Evolutionary conservation across 768 basidiomycete genomes (phyloP), one percentile per base, ranked within the genome.

Genomic region (Leccinum incarnatum): DNA sequence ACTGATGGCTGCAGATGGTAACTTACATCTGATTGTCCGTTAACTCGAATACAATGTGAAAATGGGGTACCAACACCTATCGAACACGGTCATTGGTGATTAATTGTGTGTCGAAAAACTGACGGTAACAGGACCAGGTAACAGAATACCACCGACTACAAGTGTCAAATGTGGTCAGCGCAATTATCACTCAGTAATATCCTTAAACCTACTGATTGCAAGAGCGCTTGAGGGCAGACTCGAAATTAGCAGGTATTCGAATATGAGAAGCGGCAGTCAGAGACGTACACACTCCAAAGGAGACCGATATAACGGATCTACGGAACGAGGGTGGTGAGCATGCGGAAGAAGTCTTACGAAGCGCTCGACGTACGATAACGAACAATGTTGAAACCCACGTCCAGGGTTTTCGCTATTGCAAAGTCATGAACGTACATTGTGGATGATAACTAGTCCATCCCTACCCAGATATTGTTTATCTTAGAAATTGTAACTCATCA

Each of bases 381-480:
- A 52, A 52, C 7, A 52, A 3, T 36, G 51, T 52, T 36, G 51
- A 52, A 11, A 52, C 34, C 51, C 51, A 52, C 4, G 51, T 52
- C 51, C 51, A 52, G 15, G 51, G 51, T 52, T 21, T 52, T 21
- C 21, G n/a, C 51, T 52, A 34, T 23, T 9, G 8, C 14, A 21
- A 15, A 23, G n/a, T 36, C 17, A 36, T 15, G 34, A 15, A 52
- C 14, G 7, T 10, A 19, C 5, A 17, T 15, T 8, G 14, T 15
- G 14, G 19, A 21, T 36, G 14, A 25, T 30, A 21, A 14, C 30
- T 2, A 19, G n/a, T 5, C 2, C 21, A 52, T 52, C 30, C 51
- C 23, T 25, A 36, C 51, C 51, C 51, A 52, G 34, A 49, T 27
- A 27, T 60, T 37, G 11, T 64, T 48, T 36, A 64, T 14, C 62